Evolutionary conservation across 2,329 filamentous ascomycete species (phyloP).

Genomic region (Ophiostoma quercus): DNA sequence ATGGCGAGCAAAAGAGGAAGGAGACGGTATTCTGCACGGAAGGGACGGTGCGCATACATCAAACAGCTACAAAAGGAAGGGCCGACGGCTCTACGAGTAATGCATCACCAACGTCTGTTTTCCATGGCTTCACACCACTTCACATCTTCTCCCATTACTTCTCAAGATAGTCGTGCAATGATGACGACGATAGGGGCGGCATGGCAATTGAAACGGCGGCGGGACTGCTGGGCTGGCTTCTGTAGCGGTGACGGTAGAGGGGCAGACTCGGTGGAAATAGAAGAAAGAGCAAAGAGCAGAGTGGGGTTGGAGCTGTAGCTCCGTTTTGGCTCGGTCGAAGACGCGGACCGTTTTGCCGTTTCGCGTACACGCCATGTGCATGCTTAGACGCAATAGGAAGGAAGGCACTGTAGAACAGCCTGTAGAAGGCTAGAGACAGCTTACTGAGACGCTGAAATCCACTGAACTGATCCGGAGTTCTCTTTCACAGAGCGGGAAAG

Average conservation of each 20-base stretch:
- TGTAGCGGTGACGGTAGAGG: constrained; percentile 17
- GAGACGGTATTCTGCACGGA: not conserved
- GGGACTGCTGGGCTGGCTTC: not conserved
- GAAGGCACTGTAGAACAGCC: not conserved
- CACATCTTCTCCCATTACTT: not conserved
- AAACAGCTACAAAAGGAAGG: constrained; percentile 14
- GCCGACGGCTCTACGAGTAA: not conserved
- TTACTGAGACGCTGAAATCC: constrained; percentile 13
- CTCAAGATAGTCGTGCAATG: not conserved
- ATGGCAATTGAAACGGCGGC: constrained; percentile 18
- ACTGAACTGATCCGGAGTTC: not conserved
- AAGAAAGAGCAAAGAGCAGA: not conserved
- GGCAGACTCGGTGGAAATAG: not conserved
- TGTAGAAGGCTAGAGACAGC: not conserved
- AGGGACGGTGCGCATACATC: constrained; percentile 10
- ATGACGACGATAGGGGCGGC: constrained; percentile 9
- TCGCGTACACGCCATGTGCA: not conserved
- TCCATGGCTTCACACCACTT: not conserved
- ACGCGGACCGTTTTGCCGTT: constrained; percentile 4
- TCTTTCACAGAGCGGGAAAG: not conserved
- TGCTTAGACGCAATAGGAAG: constrained; percentile 15
- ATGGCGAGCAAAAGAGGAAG: not conserved
- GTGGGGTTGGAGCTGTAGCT: constrained; percentile 20
- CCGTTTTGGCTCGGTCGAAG: constrained; percentile 17
- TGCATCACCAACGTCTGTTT: not conserved